Evolutionary conservation across 208 protist genomes (phyloP), one percentile per base, ranked within the genome.

Genomic region (Crithidia brevicula): DNA sequence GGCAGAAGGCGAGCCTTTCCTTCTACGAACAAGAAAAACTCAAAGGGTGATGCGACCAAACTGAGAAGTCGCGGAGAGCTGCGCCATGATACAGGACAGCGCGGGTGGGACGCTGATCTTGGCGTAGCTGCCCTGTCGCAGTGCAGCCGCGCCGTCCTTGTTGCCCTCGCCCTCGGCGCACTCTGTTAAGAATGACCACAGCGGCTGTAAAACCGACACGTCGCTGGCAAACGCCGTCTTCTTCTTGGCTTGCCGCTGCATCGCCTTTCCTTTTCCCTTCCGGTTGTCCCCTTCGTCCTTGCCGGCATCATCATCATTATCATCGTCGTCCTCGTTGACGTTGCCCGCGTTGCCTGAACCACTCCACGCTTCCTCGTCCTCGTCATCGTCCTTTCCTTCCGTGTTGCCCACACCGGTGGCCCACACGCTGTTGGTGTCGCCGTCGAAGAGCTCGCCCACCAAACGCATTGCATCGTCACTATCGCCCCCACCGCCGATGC

Each of bases 111-210:
- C 11, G 33, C 72, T 62, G 28, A 93, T 65, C 49, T 81, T 79
- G n/a, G 53, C 70, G 58, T 86, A 93, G 15, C 51, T 65, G 38
- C 82, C 69, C 42, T 70, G 65, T 20, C 59, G 63, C 74, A 91
- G 72, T 25, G 67, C 72, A 16, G 45, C 61, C 13, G 64, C 69
- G 4, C 66, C 74, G 27, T 91, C 74, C 23, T 65, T 51, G 56
- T 40, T 66, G 49, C 71, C 50, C 49, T 88, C 91, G n/a, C 73
- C 76, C 38, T 82, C 79, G 3, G 71, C 85, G 47, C 84, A 90
- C 59, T 82, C 51, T 16, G 82, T 57, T 46, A 95, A 63, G 69
- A 92, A 95, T 18, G 36, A 49, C 83, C 87, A 95, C 30, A 95
- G 76, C 18, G 83, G 80, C n/a, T 60, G 47, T 45, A 93, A 56